Evolutionary conservation across 208 protist species (phyloP), one percentile per base, ranked within the genome.

Genomic region (Phytomonas sp.): DNA sequence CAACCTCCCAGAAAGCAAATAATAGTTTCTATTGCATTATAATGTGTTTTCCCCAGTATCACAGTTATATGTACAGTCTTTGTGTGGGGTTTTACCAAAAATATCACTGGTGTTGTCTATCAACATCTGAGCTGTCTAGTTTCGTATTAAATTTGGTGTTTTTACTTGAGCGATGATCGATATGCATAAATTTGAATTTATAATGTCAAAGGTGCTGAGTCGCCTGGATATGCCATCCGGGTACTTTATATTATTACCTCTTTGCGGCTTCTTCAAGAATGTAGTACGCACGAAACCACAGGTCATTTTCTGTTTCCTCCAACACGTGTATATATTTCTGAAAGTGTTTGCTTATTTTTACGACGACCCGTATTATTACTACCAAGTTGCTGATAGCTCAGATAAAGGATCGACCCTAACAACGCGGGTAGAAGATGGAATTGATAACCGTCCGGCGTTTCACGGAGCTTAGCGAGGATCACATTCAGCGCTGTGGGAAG

Each of bases 221-320:
- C 40, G 20, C 13, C 40, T 15, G 40, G 13, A 6, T 51, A 51
- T 51, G 40, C 40, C 2, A 51, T 51, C 20, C 40, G 20, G 9
- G 40, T 2, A 51, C 40, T 51, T 51, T 20, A 51, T 51, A 6
- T 15, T 51, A 9, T 40, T 20, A 51, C 20, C 13, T 15, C 40
- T 15, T 6, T 51, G 40, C 13, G 13, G 13, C 9, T 9, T 40
- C 40, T 51, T 51, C 40, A 51, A 51, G 40, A 15, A 11, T n/a
- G 1, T 70, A 62, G 60, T 33, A 60, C 20, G 7, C 30, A 71
- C 17, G 36, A 71, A 32, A 36, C n/a, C 36, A 40, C 26, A 71
- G 31, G 37, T 28, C 51, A 29, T 65, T 71, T 71, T 71, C 34
- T 71, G n/a, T 63, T 71, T 30, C 29, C 28, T 66, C 28, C 3